These are phyloP conservation scores for Didymosphaeria variabile DNA, from an alignment of 2,329 filamentous ascomycete genomes.

Conservation along the genomic window DNA sequence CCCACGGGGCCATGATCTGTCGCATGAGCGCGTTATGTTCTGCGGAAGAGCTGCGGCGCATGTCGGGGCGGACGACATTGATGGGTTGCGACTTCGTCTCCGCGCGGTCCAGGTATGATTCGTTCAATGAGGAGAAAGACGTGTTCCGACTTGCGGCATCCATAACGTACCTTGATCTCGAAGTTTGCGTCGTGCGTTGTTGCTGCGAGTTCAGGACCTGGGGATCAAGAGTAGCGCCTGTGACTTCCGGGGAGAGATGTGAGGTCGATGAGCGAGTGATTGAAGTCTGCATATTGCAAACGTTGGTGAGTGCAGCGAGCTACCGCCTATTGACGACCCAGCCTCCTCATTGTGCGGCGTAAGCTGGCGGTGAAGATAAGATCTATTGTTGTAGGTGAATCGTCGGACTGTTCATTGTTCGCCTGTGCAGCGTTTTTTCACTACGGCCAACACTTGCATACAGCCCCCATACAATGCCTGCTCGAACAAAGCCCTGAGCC, in stretches of 20 bases:
- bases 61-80: not conserved
- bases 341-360: conserved; percentile 4
- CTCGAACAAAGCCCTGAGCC: not conserved
- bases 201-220: not conserved
- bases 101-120: not conserved
- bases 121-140: not conserved
- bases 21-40: conserved; percentile 15
- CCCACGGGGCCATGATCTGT: conserved; percentile 10
- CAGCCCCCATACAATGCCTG: conserved; percentile 1
- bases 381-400: not conserved
- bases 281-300: not conserved
- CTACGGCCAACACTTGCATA: not conserved
- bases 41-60: not conserved
- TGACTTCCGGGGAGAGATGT: not conserved
- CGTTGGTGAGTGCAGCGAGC: conserved; percentile 1
- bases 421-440: conserved; percentile 1
- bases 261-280: not conserved
- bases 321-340: conserved; percentile 1
- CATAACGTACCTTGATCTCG: not conserved
- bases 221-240: not conserved
- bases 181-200: not conserved
- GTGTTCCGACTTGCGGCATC: not conserved
- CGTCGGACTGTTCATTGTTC: conserved; percentile 4
- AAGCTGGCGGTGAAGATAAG: not conserved
- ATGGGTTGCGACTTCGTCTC: not conserved